Conservation (phyloP, 371 early-diverging fungal species). For the Dinochytrium kinnereticum region DNA sequence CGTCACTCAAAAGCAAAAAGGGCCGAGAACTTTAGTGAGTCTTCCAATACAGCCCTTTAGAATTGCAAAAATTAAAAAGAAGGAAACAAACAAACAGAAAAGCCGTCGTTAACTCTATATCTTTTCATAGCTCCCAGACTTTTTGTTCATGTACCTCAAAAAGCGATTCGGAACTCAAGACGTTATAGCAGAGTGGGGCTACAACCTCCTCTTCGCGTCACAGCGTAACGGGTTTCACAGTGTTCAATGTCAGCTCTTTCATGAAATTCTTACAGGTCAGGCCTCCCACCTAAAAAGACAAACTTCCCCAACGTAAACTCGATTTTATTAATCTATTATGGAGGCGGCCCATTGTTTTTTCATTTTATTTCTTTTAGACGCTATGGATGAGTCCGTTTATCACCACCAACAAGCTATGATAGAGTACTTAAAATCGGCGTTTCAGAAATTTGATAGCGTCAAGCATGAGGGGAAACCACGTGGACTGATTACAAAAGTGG, state of each 20-base stretch:
- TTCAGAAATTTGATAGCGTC: constrained; percentile 44
- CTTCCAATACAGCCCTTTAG: too few relatives aligned
- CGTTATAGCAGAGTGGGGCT: constrained; percentile 55
- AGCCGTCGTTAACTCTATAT: too few relatives aligned
- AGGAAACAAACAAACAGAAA: too few relatives aligned
- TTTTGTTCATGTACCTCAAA: constrained; percentile 51
- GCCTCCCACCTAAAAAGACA: neutral
- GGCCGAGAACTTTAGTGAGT: too few relatives aligned
- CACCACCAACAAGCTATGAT: constrained; percentile 38
- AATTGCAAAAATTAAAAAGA: too few relatives aligned
- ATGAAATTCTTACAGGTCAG: constrained; percentile 42
- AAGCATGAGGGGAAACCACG: constrained; percentile 37
- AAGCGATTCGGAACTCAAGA: constrained; percentile 56
- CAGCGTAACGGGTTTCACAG: constrained; percentile 42
- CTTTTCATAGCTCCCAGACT: constrained; percentile 40
- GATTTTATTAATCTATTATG: too few relatives aligned
- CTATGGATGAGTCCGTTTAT: constrained; percentile 42
- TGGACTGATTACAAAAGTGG: constrained; percentile 40
- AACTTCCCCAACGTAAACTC: neutral
- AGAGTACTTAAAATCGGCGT: constrained; percentile 39
- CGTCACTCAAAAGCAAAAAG: constrained; percentile 28
- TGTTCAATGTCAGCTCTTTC: constrained; percentile 46
- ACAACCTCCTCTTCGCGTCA: constrained; percentile 48
- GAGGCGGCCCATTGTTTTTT: neutral
- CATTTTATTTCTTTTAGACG: neutral